Percentiles rank a stretch among this genome's conserved stretches.
Evolutionary conservation across 2,329 filamentous ascomycete genomes (phyloP).

Genomic region (Epicoccum nigrum): DNA sequence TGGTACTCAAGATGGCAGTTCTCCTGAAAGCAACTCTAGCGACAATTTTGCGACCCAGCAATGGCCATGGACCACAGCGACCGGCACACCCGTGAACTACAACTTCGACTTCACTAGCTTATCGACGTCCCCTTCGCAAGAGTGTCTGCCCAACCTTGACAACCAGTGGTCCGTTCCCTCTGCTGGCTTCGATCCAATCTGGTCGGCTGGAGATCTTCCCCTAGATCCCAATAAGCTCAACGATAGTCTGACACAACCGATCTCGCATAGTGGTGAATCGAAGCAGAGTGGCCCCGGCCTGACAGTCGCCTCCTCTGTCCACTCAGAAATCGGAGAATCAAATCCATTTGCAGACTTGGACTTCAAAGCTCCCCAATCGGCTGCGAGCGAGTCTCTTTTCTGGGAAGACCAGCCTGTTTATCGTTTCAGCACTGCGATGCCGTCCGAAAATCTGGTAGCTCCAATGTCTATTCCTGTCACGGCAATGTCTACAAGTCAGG

Average conservation of each 20-base stretch:
- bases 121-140: slow-evolving; percentile 49
- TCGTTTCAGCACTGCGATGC: slow-evolving; percentile 34
- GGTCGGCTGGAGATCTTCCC: slow-evolving; percentile 50
- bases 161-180: slow-evolving; percentile 45
- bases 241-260: slow-evolving; percentile 44
- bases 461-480: slow-evolving; percentile 34
- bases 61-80: slow-evolving; percentile 43
- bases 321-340: slow-evolving; percentile 49
- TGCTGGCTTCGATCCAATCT: slow-evolving; percentile 44
- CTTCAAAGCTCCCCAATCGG: slow-evolving; percentile 37
- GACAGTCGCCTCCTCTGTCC: slow-evolving; percentile 49
- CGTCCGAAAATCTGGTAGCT: slow-evolving; percentile 30
- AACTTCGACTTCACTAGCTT: slow-evolving; percentile 45
- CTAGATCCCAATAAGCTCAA: slow-evolving; percentile 47
- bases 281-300: slow-evolving; percentile 49
- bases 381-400: slow-evolving; percentile 42
- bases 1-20: slow-evolving; percentile 38
- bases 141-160: slow-evolving; percentile 44
- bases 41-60: slow-evolving; percentile 40
- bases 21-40: slow-evolving; percentile 40
- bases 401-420: slow-evolving; percentile 48
- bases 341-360: slow-evolving; percentile 45
- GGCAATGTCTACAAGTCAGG: slow-evolving; percentile 30
- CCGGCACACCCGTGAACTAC: slow-evolving; percentile 32
- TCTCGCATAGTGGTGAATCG: slow-evolving; percentile 51